Percentiles rank a stretch among this genome's conserved stretches.
phyloP scores from a whole-genome alignment of 139 green algal genomes.

The Volvox reticuliferus region DNA sequence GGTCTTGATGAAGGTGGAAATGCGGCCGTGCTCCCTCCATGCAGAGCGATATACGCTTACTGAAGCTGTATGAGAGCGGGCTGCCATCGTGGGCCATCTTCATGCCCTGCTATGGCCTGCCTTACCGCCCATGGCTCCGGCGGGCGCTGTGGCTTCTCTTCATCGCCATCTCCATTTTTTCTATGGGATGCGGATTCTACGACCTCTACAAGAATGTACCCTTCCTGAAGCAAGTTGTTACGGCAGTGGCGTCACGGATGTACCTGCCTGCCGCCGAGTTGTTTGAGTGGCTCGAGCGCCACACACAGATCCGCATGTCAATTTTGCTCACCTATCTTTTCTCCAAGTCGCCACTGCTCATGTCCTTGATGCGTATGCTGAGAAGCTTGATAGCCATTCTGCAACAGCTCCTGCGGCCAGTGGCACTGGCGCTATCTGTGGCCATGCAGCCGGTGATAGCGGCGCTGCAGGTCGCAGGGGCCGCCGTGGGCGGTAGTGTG shows the following conservation, averaged over 20 bases:
- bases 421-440: neutral
- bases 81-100: conserved; percentile 84
- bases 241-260: conserved; percentile 46
- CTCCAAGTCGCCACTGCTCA: conserved; percentile 77
- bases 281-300: conserved; percentile 86
- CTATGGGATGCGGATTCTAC: conserved; percentile 70
- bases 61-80: conserved; percentile 86
- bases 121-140: conserved; percentile 86
- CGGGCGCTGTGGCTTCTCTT: conserved; percentile 77
- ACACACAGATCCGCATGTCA: conserved; percentile 81
- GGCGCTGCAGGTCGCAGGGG: neutral
- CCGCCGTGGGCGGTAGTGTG: neutral
- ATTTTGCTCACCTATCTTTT: conserved; percentile 91
- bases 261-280: conserved; percentile 70
- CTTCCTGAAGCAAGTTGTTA: conserved; percentile 69
- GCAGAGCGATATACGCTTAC: conserved; percentile 79
- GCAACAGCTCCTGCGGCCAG: conserved; percentile 32
- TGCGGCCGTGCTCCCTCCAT: neutral
- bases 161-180: conserved; percentile 81
- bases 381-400: conserved; percentile 36
- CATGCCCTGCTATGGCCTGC: conserved; percentile 74
- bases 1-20: too few relatives aligned
- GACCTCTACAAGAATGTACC: conserved; percentile 84
- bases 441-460: conserved; percentile 5
- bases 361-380: conserved; percentile 65